Evolutionary conservation across 805 yeast species (phyloP).

Genomic region (Kurtzmaniella fragi): DNA sequence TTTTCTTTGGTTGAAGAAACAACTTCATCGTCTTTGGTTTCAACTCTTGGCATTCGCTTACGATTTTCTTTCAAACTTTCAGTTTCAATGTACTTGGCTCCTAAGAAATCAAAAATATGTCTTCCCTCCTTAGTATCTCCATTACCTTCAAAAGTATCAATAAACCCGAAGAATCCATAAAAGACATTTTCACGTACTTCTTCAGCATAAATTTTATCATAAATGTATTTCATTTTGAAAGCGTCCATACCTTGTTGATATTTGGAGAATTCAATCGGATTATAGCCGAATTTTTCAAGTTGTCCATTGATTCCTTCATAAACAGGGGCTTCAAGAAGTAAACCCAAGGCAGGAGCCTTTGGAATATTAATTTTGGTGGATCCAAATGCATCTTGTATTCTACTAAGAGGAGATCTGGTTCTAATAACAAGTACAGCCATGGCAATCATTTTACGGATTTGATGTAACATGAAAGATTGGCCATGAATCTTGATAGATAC

Average conservation of each 20-base stretch:
- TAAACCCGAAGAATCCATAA: conserved; percentile 85
- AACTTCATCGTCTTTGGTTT: no score
- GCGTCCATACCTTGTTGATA: conserved; percentile 70
- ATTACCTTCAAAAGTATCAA: conserved; percentile 63
- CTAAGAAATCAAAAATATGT: conserved; percentile 55
- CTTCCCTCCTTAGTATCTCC: conserved; percentile 44
- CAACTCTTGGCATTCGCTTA: neutral
- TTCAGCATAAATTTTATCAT: conserved; percentile 87
- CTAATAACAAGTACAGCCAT: conserved; percentile 86
- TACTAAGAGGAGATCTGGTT: conserved; percentile 74
- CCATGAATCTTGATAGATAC: conserved; percentile 94
- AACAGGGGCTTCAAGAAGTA: conserved; percentile 86
- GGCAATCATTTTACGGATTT: conserved; percentile 96
- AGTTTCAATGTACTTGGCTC: conserved; percentile 19
- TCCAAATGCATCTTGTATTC: conserved; percentile 75
- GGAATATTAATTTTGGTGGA: conserved; percentile 81
- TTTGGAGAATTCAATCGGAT: conserved; percentile 61
- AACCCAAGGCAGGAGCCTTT: conserved; percentile 94
- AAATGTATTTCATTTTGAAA: conserved; percentile 83
- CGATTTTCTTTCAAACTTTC: neutral
- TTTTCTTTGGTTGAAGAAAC: no score
- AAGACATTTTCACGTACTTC: conserved; percentile 85
- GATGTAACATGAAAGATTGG: conserved; percentile 97
- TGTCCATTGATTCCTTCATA: conserved; percentile 78
- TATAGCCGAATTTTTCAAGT: conserved; percentile 72